These are phyloP conservation scores for Parsonsia alboflavescens DNA, from an alignment of 257 asterid genomes.

Conservation along the genomic window DNA sequence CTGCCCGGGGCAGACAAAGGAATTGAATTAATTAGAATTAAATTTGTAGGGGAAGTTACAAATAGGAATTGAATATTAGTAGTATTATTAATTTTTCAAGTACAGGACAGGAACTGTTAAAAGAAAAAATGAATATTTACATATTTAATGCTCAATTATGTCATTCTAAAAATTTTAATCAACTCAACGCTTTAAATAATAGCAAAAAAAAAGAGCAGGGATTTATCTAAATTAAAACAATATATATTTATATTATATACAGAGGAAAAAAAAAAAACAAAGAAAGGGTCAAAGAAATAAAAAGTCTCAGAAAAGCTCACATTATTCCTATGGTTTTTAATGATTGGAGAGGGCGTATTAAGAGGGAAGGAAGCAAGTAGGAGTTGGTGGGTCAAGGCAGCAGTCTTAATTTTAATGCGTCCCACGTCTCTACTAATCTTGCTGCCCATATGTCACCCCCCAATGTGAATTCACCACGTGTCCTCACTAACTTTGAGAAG, in stretches of 20 bases:
- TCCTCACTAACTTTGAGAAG: too few relatives aligned
- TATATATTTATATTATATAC: too few relatives aligned
- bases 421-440: not conserved
- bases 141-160: not conserved
- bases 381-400: slow-evolving; percentile 34
- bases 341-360: slow-evolving; percentile 10
- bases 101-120: not conserved
- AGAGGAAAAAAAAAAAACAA: not conserved
- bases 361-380: slow-evolving; percentile 14
- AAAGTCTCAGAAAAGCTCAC: slow-evolving; percentile 16
- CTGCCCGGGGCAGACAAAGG: not conserved
- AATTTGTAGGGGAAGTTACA: slow-evolving; percentile 7
- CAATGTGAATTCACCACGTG: too few relatives aligned
- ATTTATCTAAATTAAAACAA: slow-evolving; percentile 1
- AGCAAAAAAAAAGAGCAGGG: not conserved
- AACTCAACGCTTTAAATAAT: not conserved
- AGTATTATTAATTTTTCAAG: not conserved
- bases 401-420: slow-evolving; percentile 27
- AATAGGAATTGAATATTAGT: slow-evolving; percentile 13
- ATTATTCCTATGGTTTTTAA: slow-evolving; percentile 35
- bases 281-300: slow-evolving; percentile 13
- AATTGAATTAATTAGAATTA: slow-evolving; percentile 4
- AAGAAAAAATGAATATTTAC: not conserved
- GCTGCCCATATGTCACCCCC: not conserved
- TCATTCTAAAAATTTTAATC: not conserved